Base-by-base conservation (phyloP, 257 asterid genomes). In the Solanum verrucosum region DNA sequence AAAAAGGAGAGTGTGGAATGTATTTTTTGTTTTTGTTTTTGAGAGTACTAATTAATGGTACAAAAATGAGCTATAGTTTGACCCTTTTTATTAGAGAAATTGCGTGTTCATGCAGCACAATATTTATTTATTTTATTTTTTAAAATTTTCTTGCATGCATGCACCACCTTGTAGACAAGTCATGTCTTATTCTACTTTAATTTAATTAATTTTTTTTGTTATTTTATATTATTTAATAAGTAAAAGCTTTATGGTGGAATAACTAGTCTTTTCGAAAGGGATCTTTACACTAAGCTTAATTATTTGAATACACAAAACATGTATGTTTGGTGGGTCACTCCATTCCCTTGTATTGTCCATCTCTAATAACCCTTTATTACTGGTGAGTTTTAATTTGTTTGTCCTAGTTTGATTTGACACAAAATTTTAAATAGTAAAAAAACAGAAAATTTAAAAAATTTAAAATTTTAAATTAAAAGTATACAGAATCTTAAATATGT, bases 61-160 rank as follows among this genome's bases (percentile, higher is more conserved):
- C 44, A 4, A 82, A 82, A 82, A 16, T 82, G 44, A 82, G 86
- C 86, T 3, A 49, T 52, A 10, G 6, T 29, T 82, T 49, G 70
- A 29, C 85, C 83, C 85, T 81, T 81, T 81, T 81, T 81, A 81
- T 81, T 81, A 81, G 68, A 13, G 68, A 46, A 81, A 81, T 81
- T 81, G 85, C 85, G 85, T 81, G 85, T 46, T 81, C 65, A 44
- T 46, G 40, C 68, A 46, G 85, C 85, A 46, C 85, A 81, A 44
- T 12, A 4, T 72, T 72, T 18, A 79, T 38, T 81, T 16, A 0
- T 40, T 12, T 21, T 7, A 1, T 14, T 44, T 49, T 15, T 0
- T 14, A 5, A 5, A 5, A 23, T 63, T 78, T 78, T 25, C 65
- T 29, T 81, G 85, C 85, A 81, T 81, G 85, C 85, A 81, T 81